phyloP scores from a whole-genome alignment of 129 eudicot genomes.

The Chrysanthemum makinoi region DNA sequence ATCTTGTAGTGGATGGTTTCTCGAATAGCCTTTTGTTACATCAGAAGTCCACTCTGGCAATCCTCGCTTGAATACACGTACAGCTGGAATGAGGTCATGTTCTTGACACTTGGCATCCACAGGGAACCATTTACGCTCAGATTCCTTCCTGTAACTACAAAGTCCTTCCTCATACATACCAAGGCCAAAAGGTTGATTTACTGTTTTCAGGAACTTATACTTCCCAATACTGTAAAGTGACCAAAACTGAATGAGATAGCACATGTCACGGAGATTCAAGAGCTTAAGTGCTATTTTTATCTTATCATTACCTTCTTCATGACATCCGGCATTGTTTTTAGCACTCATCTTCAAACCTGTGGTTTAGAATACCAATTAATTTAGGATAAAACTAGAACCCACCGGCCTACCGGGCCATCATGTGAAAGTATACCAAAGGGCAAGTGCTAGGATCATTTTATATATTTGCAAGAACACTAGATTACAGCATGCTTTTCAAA shows the following conservation, averaged over 20 bases:
- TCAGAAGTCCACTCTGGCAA: conserved; percentile 20
- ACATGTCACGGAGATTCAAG: background rate
- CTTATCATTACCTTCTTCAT: conserved; percentile 1
- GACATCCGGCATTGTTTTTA: background rate
- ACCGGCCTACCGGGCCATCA: too few relatives aligned
- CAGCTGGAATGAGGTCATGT: background rate
- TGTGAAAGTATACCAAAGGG: too few relatives aligned
- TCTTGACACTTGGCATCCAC: conserved; percentile 5
- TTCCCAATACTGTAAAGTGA: background rate
- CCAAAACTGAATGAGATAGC: conserved; percentile 12
- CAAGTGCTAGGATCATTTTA: too few relatives aligned
- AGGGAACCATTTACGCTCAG: background rate
- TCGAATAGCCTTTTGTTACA: background rate
- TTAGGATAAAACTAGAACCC: background rate
- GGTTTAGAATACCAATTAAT: background rate
- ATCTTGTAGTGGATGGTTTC: background rate
- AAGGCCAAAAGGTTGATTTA: conserved; percentile 9
- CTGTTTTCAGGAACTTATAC: background rate
- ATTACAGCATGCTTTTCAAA: too few relatives aligned
- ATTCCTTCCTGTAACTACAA: background rate
- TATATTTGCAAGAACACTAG: background rate
- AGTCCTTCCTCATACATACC: conserved; percentile 1
- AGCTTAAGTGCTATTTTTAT: background rate
- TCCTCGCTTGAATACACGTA: conserved; percentile 1
- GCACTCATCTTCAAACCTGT: background rate